Evolutionary conservation across 495 filamentous ascomycete species (phyloP).

Genomic region (Cenococcum geophilum): DNA sequence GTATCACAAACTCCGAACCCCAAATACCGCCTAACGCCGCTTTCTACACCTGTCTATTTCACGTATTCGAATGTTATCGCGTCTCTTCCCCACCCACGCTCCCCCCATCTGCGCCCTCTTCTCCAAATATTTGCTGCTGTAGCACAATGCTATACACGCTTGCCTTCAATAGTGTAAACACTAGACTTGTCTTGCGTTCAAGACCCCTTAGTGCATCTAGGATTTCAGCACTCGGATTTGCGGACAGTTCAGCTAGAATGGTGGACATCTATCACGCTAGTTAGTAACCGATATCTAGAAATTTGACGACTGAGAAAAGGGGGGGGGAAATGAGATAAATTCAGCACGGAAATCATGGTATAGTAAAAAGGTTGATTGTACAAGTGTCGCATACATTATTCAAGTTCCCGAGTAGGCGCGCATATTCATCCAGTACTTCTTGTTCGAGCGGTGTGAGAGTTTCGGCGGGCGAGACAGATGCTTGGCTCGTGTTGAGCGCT

Average conservation of each 20-base stretch:
- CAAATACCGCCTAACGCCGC: not conserved
- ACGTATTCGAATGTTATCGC: not conserved
- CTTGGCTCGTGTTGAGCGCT: not conserved
- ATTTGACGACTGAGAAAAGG: too few relatives aligned
- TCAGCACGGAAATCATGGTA: too few relatives aligned
- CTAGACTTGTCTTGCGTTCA: constrained; percentile 87
- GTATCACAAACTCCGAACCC: not conserved
- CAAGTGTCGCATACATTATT: constrained; percentile 57
- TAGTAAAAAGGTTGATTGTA: not conserved
- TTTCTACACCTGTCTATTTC: not conserved
- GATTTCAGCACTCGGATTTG: constrained; percentile 60
- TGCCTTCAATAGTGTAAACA: constrained; percentile 92
- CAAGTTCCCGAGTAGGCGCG: constrained; percentile 79
- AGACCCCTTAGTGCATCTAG: constrained; percentile 79
- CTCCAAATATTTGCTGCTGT: constrained; percentile 84
- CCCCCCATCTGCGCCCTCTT: constrained; percentile 41
- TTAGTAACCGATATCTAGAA: not conserved
- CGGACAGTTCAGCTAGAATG: constrained; percentile 56
- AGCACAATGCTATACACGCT: constrained; percentile 97
- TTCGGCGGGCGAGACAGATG: constrained; percentile 5
- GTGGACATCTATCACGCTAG: constrained; percentile 49
- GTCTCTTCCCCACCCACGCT: not conserved
- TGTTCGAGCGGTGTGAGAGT: constrained; percentile 73
- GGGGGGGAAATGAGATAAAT: too few relatives aligned
- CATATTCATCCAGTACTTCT: constrained; percentile 90